A percentile compares a stretch with the other conserved stretches of the same genome.
Evolutionary conservation across 2,329 filamentous ascomycete species (phyloP).

Genomic region (Cercospora sojina): DNA sequence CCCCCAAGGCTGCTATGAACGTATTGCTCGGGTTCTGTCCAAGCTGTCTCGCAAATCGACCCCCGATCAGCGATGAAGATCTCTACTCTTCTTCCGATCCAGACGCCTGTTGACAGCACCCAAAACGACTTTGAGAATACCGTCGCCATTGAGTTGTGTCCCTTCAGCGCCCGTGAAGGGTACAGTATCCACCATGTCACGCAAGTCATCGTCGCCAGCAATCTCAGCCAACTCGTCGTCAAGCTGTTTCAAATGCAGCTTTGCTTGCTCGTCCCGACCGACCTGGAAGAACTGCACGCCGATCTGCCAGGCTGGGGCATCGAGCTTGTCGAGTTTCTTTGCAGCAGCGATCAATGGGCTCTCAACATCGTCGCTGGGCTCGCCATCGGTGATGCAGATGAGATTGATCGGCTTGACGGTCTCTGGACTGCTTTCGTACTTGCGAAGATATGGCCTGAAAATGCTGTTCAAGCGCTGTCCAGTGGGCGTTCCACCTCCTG

Average conservation of each 20-base stretch:
- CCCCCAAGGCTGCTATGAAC: background rate
- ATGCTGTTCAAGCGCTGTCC: constrained; percentile 70
- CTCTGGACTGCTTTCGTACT: constrained; percentile 51
- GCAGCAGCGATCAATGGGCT: constrained; percentile 66
- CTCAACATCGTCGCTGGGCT: constrained; percentile 75
- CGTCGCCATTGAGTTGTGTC: constrained; percentile 62
- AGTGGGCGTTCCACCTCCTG: constrained; percentile 69
- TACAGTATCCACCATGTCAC: constrained; percentile 92
- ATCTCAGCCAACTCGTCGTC: constrained; percentile 68
- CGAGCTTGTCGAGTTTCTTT: constrained; percentile 65
- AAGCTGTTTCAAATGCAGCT: constrained; percentile 64
- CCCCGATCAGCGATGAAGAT: constrained; percentile 29
- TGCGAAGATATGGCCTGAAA: constrained; percentile 67
- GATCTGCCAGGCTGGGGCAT: constrained; percentile 76
- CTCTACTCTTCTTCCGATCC: constrained; percentile 50
- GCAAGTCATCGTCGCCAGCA: constrained; percentile 54
- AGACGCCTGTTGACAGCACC: constrained; percentile 70
- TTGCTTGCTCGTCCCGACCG: constrained; percentile 67
- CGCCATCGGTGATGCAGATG: constrained; percentile 90
- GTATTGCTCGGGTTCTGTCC: background rate
- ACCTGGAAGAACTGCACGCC: constrained; percentile 97
- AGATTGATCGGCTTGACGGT: constrained; percentile 78
- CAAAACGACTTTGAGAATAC: constrained; percentile 77
- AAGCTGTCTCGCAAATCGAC: background rate
- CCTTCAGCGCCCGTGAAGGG: constrained; percentile 62